phyloP scores from a whole-genome alignment of 108 stramenopile genomes.

The Nitzschia inconspicua region DNA sequence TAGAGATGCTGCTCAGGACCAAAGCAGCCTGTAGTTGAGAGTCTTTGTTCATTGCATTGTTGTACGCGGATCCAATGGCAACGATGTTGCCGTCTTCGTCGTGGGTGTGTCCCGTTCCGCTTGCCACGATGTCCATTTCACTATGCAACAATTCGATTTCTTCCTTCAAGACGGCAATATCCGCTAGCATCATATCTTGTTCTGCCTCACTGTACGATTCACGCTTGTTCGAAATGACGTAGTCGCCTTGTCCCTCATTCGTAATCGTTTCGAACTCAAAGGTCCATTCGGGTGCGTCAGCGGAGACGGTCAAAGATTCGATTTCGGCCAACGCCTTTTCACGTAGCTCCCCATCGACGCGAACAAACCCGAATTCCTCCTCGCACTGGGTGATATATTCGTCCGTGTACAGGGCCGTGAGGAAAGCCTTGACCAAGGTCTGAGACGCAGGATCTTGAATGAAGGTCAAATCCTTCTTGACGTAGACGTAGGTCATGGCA shows the following conservation, averaged over 20 bases:
- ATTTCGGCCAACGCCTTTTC: conserved; percentile 31
- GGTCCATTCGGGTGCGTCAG: conserved; percentile 20
- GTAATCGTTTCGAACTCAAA: conserved; percentile 25
- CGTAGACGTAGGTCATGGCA: conserved; percentile 77
- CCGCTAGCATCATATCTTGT: conserved; percentile 8
- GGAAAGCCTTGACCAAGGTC: conserved; percentile 49
- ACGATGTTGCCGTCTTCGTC: neutral
- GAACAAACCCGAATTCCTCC: conserved; percentile 42
- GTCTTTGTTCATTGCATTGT: conserved; percentile 5
- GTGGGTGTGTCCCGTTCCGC: too few species aligned
- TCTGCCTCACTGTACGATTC: conserved; percentile 25
- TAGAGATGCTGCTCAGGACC: conserved; percentile 22
- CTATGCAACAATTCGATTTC: conserved; percentile 2
- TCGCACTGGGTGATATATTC: conserved; percentile 33
- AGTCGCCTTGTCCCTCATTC: conserved; percentile 32
- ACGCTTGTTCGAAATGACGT: conserved; percentile 41
- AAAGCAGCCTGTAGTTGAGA: conserved; percentile 25
- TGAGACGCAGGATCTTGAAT: conserved; percentile 33
- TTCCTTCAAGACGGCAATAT: conserved; percentile 3
- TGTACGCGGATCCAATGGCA: neutral
- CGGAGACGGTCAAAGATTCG: conserved; percentile 11
- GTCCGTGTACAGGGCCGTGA: conserved; percentile 38
- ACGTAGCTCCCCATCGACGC: conserved; percentile 26
- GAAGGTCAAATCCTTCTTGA: conserved; percentile 58
- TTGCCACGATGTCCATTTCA: neutral